These are phyloP conservation scores for Meira miltonrushii DNA, from an alignment of 1,284 basidiomycete genomes.

Conservation along the genomic window DNA sequence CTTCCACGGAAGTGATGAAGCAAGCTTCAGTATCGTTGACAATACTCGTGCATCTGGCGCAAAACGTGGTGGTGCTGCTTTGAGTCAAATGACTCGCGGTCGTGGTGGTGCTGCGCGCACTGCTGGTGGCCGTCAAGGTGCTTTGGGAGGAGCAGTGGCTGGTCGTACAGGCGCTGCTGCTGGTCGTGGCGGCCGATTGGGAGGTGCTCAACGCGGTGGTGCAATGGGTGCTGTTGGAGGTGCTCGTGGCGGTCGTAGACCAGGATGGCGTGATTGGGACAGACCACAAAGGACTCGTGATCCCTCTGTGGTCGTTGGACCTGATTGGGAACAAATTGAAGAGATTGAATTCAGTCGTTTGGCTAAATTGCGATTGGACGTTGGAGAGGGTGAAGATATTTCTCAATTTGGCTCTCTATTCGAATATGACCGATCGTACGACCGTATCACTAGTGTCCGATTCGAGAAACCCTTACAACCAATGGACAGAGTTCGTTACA, in stretches of 20 bases:
- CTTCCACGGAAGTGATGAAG: constrained; percentile 97
- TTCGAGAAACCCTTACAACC: constrained; percentile 83
- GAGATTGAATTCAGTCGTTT: constrained; percentile 96
- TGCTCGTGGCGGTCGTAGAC: constrained; percentile 56
- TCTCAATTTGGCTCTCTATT: constrained; percentile 80
- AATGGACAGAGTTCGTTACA: constrained; percentile 93
- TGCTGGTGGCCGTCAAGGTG: constrained; percentile 39
- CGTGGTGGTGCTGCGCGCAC: constrained; percentile 37
- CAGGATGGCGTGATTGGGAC: constrained; percentile 91
- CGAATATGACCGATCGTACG: constrained; percentile 90
- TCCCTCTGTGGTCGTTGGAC: constrained; percentile 85
- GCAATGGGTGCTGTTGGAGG: background rate
- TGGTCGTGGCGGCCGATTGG: background rate
- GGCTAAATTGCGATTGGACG: constrained; percentile 82
- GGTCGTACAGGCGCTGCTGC: constrained; percentile 56
- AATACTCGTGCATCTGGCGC: constrained; percentile 57
- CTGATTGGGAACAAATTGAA: constrained; percentile 88
- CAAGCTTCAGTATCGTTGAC: constrained; percentile 93
- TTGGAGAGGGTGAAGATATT: constrained; percentile 54
- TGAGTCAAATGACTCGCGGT: constrained; percentile 54
- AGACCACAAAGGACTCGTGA: constrained; percentile 84
- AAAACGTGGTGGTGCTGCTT: constrained; percentile 39
- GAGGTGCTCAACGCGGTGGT: constrained; percentile 1
- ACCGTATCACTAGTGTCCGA: constrained; percentile 83
- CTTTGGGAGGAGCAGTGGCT: constrained; percentile 54